These are phyloP conservation scores for Chenopodium quinoa DNA, from an alignment of 148 eudicot species.

Conservation along the genomic window DNA sequence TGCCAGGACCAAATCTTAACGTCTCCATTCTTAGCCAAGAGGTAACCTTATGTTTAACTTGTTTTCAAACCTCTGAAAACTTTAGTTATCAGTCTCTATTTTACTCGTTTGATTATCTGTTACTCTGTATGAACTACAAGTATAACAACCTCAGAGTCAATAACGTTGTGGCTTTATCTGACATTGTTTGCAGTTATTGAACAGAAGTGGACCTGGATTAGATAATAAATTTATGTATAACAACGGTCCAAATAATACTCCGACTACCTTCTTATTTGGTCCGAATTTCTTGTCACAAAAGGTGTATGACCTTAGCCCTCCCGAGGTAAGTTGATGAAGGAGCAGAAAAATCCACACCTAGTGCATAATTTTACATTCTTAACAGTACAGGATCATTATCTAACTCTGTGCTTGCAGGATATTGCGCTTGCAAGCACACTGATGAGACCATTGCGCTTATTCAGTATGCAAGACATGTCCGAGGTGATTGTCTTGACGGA, in stretches of 20 bases:
- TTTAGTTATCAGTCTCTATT: not conserved
- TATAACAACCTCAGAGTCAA: not conserved
- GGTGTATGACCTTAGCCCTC: slow-evolving; percentile 20
- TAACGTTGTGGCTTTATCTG: not conserved
- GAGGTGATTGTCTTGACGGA: not conserved
- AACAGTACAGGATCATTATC: not conserved
- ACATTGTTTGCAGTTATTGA: not conserved
- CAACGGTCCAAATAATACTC: slow-evolving; percentile 4
- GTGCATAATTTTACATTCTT: not conserved
- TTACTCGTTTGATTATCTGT: not conserved
- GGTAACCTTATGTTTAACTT: not conserved
- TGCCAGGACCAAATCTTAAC: slow-evolving; percentile 37
- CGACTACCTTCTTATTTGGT: slow-evolving; percentile 26
- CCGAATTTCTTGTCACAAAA: slow-evolving; percentile 9
- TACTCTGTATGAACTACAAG: not conserved
- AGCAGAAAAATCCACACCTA: not conserved
- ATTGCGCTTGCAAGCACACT: not conserved
- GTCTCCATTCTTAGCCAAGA: slow-evolving; percentile 24
- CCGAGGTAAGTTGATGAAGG: not conserved
- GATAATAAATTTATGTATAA: slow-evolving; percentile 10
- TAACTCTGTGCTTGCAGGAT: not conserved
- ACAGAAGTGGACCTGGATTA: not conserved
- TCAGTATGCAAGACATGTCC: not conserved
- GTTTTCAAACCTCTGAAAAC: not conserved
- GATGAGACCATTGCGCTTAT: not conserved